Evolutionary conservation across 495 filamentous ascomycete species (phyloP), one percentile per base, ranked within the genome.

Genomic region (Penicillium samsonianum): DNA sequence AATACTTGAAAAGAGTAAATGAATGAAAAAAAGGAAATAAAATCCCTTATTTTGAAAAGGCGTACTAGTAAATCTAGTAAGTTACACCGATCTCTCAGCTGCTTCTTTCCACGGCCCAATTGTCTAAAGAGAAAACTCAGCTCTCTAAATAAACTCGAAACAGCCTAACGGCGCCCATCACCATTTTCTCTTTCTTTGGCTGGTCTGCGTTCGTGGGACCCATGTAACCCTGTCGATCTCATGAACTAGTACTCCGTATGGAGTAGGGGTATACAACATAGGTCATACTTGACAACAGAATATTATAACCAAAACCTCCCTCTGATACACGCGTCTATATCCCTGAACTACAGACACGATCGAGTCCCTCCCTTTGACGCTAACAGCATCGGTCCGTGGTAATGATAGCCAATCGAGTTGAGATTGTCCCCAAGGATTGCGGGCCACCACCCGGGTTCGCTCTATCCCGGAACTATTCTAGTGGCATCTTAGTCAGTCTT

Each of bases 91-190:
- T 41, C 52, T 57, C 56, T 64, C 63, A 65, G 66, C 65, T 67
- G 66, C 65, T 67, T 73, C 62, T 73, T 73, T 62, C 68, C 68
- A 67, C 72, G 52, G 50, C 56, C 63, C 38, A 56, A 61, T 52
- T 55, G 61, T 59, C 17, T 22, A 20, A 31, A 28, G 22, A 50
- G 57, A 59, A 47, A 56, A 54, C 49, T 56, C 57, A 53, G 56
- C 59, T 63, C 67, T 69, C 57, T 56, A 68, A 72, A 73, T 74
- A 71, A 77, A 78, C 73, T 71, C 73, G 74, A 78, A 77, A 78
- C 75, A 76, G 57, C 61, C 75, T 74, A 77, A 76, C 70, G 71
- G 70, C 65, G 59, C 64, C 61, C 54, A 59, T 62, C 63, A 42
- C 25, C 16, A 28, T 25, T 38, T 22, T 50, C 30, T 23, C 20